Evolutionary conservation across 208 protist species (phyloP).

Genomic region (Dictyostelium gargantuum): DNA sequence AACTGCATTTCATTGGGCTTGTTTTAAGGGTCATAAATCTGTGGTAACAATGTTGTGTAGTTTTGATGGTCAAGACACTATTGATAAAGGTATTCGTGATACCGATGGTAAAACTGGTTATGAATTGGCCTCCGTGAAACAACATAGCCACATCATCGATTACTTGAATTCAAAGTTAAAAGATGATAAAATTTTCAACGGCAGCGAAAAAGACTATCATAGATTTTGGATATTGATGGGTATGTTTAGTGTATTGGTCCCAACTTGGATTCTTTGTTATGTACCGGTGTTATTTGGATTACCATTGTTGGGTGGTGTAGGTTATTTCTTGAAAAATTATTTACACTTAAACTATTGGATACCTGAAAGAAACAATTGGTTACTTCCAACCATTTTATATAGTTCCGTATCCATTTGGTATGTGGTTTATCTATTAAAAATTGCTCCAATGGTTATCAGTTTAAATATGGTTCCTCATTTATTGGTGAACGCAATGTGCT

Average conservation of each 20-base stretch:
- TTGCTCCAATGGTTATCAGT: neutral
- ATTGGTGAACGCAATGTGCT: neutral
- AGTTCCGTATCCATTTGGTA: neutral
- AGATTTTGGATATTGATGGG: neutral
- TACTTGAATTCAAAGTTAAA: neutral
- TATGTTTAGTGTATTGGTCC: neutral
- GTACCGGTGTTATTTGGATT: neutral
- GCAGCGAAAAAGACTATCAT: neutral
- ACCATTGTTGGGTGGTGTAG: neutral
- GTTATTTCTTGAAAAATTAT: neutral
- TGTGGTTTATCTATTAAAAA: neutral
- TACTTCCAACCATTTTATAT: neutral
- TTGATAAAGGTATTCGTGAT: neutral
- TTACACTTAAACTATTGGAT: constrained; percentile 14
- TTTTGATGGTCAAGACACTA: neutral
- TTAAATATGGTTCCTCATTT: neutral
- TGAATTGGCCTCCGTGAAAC: neutral
- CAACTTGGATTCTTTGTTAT: neutral
- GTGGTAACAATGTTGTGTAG: neutral
- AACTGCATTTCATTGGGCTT: constrained; percentile 27
- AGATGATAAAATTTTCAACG: neutral
- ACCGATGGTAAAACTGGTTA: constrained; percentile 12
- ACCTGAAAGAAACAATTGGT: constrained; percentile 27
- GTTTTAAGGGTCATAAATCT: neutral
- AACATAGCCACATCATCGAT: neutral